phyloP scores from a whole-genome alignment of 1,139 yeast genomes.

The Eremothecium sinecaudum region DNA sequence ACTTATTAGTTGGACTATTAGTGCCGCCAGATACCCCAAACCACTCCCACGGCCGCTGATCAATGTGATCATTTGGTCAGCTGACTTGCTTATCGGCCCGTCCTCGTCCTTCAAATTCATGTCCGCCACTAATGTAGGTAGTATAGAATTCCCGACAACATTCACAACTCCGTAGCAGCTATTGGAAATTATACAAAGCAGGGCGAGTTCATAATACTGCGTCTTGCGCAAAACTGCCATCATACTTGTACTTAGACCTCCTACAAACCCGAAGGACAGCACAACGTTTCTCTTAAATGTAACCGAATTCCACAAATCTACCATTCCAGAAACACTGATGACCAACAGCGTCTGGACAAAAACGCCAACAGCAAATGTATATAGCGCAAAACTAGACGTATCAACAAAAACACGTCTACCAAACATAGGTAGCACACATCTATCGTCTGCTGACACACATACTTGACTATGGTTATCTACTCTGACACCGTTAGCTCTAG shows the following conservation, averaged over 20 bases:
- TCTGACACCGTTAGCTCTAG: conserved; percentile 55
- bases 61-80: conserved; percentile 35
- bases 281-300: conserved; percentile 32
- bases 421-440: conserved; percentile 36
- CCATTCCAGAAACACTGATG: conserved; percentile 62
- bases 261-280: conserved; percentile 45
- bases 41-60: conserved; percentile 62
- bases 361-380: conserved; percentile 58
- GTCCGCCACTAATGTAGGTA: conserved; percentile 44
- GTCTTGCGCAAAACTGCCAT: conserved; percentile 37
- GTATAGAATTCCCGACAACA: conserved; percentile 64
- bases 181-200: conserved; percentile 50
- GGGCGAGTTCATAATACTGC: conserved; percentile 46
- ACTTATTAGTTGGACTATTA: conserved; percentile 50
- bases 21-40: conserved; percentile 53
- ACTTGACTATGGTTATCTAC: conserved; percentile 41
- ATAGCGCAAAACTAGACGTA: conserved; percentile 58
- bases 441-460: conserved; percentile 31
- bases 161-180: conserved; percentile 64
- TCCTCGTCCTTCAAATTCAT: conserved; percentile 12
- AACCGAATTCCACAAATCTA: conserved; percentile 43
- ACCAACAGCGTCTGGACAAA: conserved; percentile 56
- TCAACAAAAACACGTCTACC: conserved; percentile 36
- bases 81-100: too few relatives aligned
- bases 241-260: conserved; percentile 42